A percentile compares a stretch with the other conserved stretches of the same genome.
Evolutionary conservation across 169 alveolate genomes (phyloP).

Genomic region (Toxoplasma gondii): DNA sequence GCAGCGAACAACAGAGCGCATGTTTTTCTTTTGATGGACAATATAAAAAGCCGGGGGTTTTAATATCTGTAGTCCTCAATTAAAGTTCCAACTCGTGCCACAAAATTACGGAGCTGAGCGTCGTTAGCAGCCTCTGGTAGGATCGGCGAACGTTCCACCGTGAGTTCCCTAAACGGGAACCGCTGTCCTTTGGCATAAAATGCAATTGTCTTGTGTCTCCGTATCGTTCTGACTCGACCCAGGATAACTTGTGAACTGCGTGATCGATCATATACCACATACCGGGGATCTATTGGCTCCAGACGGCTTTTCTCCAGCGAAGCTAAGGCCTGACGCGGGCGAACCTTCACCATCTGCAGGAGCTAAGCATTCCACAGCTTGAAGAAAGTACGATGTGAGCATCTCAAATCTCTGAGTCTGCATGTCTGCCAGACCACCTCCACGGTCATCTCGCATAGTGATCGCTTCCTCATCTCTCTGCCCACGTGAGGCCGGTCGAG

Average conservation of each 20-base stretch:
- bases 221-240: too few relatives aligned
- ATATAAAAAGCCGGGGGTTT: neutral
- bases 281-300: neutral
- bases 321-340: neutral
- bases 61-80: too few relatives aligned
- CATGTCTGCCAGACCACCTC: neutral
- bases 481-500: neutral
- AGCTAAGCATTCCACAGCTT: constrained; percentile 17
- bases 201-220: too few relatives aligned
- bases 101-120: too few relatives aligned
- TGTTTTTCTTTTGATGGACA: neutral
- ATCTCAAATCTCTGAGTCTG: constrained; percentile 25
- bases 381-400: constrained; percentile 15
- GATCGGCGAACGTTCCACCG: too few relatives aligned
- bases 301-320: neutral
- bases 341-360: neutral
- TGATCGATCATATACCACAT: neutral
- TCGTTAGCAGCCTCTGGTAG: too few relatives aligned
- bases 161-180: too few relatives aligned
- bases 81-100: too few relatives aligned
- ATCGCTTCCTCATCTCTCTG: neutral
- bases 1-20: neutral
- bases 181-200: too few relatives aligned
- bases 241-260: neutral
- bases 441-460: neutral